Percentiles rank a stretch among this genome's conserved stretches.
Evolutionary conservation across 805 yeast genomes (phyloP).

Genomic region (Zygoascus tannicola): DNA sequence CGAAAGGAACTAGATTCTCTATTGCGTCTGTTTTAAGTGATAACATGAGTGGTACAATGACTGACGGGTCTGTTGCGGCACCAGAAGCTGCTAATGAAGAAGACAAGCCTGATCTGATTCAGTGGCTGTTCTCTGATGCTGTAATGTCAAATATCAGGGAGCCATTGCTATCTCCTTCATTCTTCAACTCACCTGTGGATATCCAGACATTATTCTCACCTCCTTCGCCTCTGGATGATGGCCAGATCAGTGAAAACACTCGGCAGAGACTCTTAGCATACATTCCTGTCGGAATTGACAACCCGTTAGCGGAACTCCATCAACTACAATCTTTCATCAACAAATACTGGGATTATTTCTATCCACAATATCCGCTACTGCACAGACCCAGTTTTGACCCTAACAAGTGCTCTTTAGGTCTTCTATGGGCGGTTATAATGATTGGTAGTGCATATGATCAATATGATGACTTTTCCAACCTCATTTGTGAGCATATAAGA

Average conservation of each 20-base stretch:
- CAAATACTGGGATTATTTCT: constrained; percentile 49
- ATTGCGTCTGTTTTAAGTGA: not conserved
- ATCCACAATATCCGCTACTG: constrained; percentile 49
- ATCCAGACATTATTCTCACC: constrained; percentile 33
- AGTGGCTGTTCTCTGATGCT: constrained; percentile 31
- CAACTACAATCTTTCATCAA: constrained; percentile 24
- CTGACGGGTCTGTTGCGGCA: not conserved
- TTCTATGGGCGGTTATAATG: constrained; percentile 46
- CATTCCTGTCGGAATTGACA: constrained; percentile 27
- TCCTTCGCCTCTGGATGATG: constrained; percentile 28
- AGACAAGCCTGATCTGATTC: constrained; percentile 22
- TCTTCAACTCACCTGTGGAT: constrained; percentile 32
- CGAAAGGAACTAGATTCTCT: not conserved
- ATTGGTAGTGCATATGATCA: constrained; percentile 43
- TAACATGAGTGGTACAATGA: not conserved
- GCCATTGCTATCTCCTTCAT: constrained; percentile 20
- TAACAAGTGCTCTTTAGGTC: constrained; percentile 36
- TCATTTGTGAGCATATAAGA: constrained; percentile 50
- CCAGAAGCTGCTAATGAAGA: not conserved
- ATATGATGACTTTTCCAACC: constrained; percentile 33
- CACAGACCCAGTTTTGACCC: constrained; percentile 54
- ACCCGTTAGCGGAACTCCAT: constrained; percentile 27
- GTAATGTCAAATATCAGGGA: constrained; percentile 22
- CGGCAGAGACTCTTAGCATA: constrained; percentile 19
- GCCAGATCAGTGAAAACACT: constrained; percentile 27